Evolutionary conservation across 768 basidiomycete species (phyloP), one percentile per base, ranked within the genome.

Genomic region (Mycena indigotica): DNA sequence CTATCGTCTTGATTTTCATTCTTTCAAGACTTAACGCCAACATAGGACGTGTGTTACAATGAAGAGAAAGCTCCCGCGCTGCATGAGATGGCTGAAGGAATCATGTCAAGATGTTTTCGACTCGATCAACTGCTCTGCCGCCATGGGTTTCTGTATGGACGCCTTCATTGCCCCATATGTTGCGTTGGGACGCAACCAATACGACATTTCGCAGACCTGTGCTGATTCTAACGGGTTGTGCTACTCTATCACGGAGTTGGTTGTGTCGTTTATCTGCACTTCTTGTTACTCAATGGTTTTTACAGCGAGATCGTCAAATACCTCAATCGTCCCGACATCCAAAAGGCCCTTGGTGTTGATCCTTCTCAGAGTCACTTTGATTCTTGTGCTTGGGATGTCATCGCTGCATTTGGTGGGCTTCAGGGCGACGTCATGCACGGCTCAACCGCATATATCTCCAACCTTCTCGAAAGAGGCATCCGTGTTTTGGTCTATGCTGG

Each of bases 401-500:
- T 25, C 13, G 46, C 5, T 6, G 46, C 21, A 5, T 48, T 48
- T 28, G 46, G 46, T n/a, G 8, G 15, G 4, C 46, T 48, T 12
- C 46, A 48, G 23, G 24, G 25, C 41, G 58, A 60, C 32, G 16
- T 50, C 17, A 23, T 46, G 8, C 53, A 55, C 30, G 69, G 66
- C 16, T 66, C 77, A 1, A 66, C 72, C 32, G 66, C 64, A 51
- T 84, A 85, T 68, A 75, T 85, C 58, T 73, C 74, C 10, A 79
- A 73, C 24, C 73, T 85, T 19, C 77, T 87, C 28, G 83, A 85
- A 60, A 77, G 83, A 21, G 79, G 76, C 28, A 66, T 86, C 40
- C 69, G 75, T n/a, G 73, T 83, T 26, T 72, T 86, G 40, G 76
- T 83, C 28, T 85, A 82, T 65, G 81, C 79, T 38, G 85, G 84